Evolutionary conservation across 768 basidiomycete genomes (phyloP), one percentile per base, ranked within the genome.

Genomic region (Pholiota conissans): DNA sequence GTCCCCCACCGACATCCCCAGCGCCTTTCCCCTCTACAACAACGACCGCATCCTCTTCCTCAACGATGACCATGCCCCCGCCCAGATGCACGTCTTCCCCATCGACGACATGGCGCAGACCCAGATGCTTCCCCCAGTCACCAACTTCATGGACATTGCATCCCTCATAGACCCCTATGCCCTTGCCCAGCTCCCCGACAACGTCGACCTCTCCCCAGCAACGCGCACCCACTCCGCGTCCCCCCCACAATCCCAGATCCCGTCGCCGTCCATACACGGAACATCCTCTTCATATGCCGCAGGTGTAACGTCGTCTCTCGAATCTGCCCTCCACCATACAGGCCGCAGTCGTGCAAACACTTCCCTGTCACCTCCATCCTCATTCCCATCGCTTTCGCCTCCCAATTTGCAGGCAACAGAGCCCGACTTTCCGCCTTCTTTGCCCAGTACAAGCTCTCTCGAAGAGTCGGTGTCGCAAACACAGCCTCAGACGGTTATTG

Each of bases 121-220:
- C 18, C 46, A 74, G 37, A 72, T 80, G 67, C 79, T 78, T 62
- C 63, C 79, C 47, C 56, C 79, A 37, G 67, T 76, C 49, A 46
- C 77, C 49, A 74, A 67, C 45, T 79, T 79, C 61, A 63, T 81
- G 48, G 79, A 82, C 66, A 74, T 81, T 39, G 64, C 65, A 7
- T 45, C 69, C 30, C 61, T 63, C 20, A 26, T 66, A 18, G 73
- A 77, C 50, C 61, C 73, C 3, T 79, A 74, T 61, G 29, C 68
- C 3, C 63, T 75, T 59, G 61, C 65, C 45, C 60, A 71, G 65
- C 49, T 63, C 56, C 13, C 73, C 60, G 76, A 77, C 37, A 70
- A 72, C 53, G 53, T 77, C 46, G 74, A 77, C 61, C 67, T 78
- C 26, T 71, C 74, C 11, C 67, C 79, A 45, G 70, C 71, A 57